Conservation (phyloP, 768 basidiomycete species). For the Paxillus rubicundulus region DNA sequence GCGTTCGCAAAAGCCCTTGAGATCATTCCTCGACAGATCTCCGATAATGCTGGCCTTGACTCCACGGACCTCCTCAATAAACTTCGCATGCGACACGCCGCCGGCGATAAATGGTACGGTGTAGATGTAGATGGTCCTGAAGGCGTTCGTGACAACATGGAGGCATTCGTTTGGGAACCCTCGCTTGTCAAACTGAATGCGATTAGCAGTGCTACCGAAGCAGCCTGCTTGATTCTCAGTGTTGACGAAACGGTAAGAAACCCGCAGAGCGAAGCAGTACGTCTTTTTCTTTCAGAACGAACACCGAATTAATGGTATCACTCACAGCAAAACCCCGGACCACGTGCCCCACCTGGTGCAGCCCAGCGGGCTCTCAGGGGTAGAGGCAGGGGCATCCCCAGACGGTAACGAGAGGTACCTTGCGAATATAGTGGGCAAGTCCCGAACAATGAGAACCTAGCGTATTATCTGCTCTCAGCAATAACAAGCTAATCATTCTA, state of each 20-base stretch:
- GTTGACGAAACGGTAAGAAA: constrained; percentile 98
- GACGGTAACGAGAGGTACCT: constrained; percentile 45
- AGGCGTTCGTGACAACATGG: constrained; percentile 94
- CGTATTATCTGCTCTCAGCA: constrained; percentile 20
- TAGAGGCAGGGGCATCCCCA: constrained; percentile 78
- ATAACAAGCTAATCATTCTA: constrained; percentile 9
- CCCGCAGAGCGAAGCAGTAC: constrained; percentile 89
- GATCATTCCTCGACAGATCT: constrained; percentile 97
- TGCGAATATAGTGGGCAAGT: constrained; percentile 13
- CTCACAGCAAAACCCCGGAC: constrained; percentile 73
- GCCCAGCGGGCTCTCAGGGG: constrained; percentile 84
- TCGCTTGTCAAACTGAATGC: constrained; percentile 94
- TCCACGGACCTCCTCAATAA: constrained; percentile 98
- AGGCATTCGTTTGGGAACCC: constrained; percentile 98
- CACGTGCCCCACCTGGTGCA: constrained; percentile 87
- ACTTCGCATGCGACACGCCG: constrained; percentile 92
- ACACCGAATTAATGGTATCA: constrained; percentile 17
- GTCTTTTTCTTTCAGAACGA: constrained; percentile 26
- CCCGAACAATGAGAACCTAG: constrained; percentile 13
- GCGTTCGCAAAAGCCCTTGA: constrained; percentile 97
- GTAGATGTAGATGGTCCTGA: constrained; percentile 90
- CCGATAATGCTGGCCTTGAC: constrained; percentile 97
- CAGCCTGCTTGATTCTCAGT: constrained; percentile 91
- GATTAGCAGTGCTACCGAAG: constrained; percentile 92
- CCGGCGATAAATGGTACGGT: constrained; percentile 86